phyloP scores from a whole-genome alignment of 1,139 yeast species.

The Chernovozyma sophiae-reginae region DNA sequence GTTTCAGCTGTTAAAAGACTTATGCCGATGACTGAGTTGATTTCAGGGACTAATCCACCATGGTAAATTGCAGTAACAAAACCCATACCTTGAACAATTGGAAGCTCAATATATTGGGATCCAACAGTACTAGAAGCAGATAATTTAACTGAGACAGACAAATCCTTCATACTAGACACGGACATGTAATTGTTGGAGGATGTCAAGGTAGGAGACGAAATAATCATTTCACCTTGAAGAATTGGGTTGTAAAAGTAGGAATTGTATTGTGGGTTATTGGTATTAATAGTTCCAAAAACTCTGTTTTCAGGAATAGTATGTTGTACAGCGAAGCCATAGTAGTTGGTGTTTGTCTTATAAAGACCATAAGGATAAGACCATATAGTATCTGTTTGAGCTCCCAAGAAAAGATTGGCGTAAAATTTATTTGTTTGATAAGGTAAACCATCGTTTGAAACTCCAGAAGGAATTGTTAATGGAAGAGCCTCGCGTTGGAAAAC shows the following conservation, averaged over 20 bases:
- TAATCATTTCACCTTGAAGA: slow-evolving; percentile 46
- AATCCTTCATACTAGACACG: slow-evolving; percentile 47
- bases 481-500: slow-evolving; percentile 46
- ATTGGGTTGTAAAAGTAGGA: slow-evolving; percentile 54
- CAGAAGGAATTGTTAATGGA: slow-evolving; percentile 48
- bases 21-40: slow-evolving; percentile 55
- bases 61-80: slow-evolving; percentile 62
- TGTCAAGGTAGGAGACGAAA: slow-evolving; percentile 52
- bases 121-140: slow-evolving; percentile 22
- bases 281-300: slow-evolving; percentile 59
- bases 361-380: slow-evolving; percentile 85
- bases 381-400: slow-evolving; percentile 54
- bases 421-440: slow-evolving; percentile 82
- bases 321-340: slow-evolving; percentile 64
- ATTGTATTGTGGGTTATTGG: slow-evolving; percentile 21
- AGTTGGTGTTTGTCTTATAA: slow-evolving; percentile 47
- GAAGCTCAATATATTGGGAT: slow-evolving; percentile 33
- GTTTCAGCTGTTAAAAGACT: slow-evolving; percentile 41
- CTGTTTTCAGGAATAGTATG: slow-evolving; percentile 56
- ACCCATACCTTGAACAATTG: slow-evolving; percentile 75
- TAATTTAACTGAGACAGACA: slow-evolving; percentile 54
- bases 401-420: slow-evolving; percentile 73
- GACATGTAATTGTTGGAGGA: slow-evolving; percentile 30
- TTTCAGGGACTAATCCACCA: slow-evolving; percentile 49
- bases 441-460: slow-evolving; percentile 38